Evolutionary conservation across 164 flowering plant genomes (phyloP).

Genomic region (Vitis cinerea): DNA sequence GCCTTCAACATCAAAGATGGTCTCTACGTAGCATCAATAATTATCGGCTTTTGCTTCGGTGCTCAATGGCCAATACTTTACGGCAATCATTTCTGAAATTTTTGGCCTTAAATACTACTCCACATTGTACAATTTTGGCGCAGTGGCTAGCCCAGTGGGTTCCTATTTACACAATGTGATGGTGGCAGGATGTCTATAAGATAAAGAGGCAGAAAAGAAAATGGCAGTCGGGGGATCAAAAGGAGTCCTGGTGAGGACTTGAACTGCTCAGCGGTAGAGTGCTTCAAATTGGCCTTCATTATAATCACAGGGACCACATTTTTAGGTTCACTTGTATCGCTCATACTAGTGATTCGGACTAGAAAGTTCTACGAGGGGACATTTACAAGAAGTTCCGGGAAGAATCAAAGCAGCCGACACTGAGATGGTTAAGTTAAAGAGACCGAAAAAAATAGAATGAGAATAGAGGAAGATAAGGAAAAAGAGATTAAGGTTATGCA

Average conservation of each 20-base stretch:
- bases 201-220: slow-evolving; percentile 39
- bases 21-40: slow-evolving; percentile 39
- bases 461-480: background rate
- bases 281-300: slow-evolving; percentile 37
- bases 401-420: slow-evolving; percentile 14
- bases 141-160: slow-evolving; percentile 47
- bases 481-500: background rate
- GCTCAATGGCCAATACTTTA: slow-evolving; percentile 56
- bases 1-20: slow-evolving; percentile 41
- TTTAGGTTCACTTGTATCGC: slow-evolving; percentile 32
- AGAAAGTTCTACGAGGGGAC: slow-evolving; percentile 42
- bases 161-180: slow-evolving; percentile 38
- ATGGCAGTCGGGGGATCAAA: slow-evolving; percentile 21
- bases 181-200: slow-evolving; percentile 43
- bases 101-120: slow-evolving; percentile 53
- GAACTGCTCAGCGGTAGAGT: slow-evolving; percentile 32
- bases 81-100: slow-evolving; percentile 45
- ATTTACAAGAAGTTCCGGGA: slow-evolving; percentile 49
- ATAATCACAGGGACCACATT: slow-evolving; percentile 32
- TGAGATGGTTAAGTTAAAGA: slow-evolving; percentile 9
- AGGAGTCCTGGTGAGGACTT: no score
- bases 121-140: slow-evolving; percentile 39
- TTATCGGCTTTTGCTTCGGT: slow-evolving; percentile 51
- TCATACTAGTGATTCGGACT: slow-evolving; percentile 37
- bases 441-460: background rate